Percentiles rank a stretch among this genome's conserved stretches.
Evolutionary conservation across 495 filamentous ascomycete species (phyloP).

Genomic region (Wilcoxina mikolae): DNA sequence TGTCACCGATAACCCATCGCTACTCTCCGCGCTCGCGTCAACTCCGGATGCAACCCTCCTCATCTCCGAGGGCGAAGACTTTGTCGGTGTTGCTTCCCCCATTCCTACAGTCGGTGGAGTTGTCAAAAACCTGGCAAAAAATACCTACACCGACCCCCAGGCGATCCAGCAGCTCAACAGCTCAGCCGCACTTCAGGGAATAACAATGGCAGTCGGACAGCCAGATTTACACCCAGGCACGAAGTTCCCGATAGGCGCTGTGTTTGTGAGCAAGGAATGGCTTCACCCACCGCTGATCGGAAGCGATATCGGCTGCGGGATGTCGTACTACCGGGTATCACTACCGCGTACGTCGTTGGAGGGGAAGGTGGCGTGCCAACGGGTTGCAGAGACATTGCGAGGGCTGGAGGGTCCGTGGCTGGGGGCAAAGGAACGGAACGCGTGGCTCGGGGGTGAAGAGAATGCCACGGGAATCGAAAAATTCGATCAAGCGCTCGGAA

Average conservation of each 20-base stretch:
- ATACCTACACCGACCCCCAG: slow-evolving; percentile 24
- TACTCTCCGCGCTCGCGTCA: slow-evolving; percentile 23
- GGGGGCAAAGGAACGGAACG: slow-evolving; percentile 17
- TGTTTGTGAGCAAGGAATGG: slow-evolving; percentile 30
- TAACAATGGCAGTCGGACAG: slow-evolving; percentile 29
- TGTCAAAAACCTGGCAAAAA: slow-evolving; percentile 23
- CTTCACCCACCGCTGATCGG: slow-evolving; percentile 33
- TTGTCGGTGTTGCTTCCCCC: slow-evolving; percentile 24
- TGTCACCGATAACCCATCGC: slow-evolving; percentile 5
- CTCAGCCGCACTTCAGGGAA: slow-evolving; percentile 28
- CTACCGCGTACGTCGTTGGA: slow-evolving; percentile 27
- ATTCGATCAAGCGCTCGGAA: slow-evolving; percentile 30
- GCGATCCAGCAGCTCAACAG: slow-evolving; percentile 27
- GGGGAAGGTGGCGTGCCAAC: slow-evolving; percentile 24
- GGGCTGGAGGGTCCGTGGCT: slow-evolving; percentile 31
- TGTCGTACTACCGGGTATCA: slow-evolving; percentile 31
- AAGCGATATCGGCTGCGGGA: slow-evolving; percentile 33
- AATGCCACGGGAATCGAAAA: slow-evolving; percentile 14
- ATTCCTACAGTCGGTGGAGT: background rate
- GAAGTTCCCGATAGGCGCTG: slow-evolving; percentile 31
- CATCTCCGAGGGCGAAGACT: slow-evolving; percentile 29
- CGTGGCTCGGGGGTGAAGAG: slow-evolving; percentile 24
- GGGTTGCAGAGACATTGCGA: slow-evolving; percentile 29
- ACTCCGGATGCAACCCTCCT: slow-evolving; percentile 26
- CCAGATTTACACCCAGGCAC: slow-evolving; percentile 32